phyloP scores from a whole-genome alignment of 495 filamentous ascomycete species.

The Aspergillus coremiiformis region DNA sequence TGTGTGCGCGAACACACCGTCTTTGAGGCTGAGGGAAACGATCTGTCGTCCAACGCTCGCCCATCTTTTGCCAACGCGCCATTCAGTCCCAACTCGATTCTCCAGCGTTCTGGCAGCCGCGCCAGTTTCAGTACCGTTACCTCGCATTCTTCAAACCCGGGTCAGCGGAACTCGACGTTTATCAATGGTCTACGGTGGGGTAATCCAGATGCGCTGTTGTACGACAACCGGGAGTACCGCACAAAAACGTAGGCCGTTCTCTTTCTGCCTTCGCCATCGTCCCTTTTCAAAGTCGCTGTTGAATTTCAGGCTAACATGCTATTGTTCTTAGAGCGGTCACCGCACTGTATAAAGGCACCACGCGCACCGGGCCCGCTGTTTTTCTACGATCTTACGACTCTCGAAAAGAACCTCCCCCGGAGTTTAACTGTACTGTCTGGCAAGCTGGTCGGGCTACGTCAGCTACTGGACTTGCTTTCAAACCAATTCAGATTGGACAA shows the following conservation, averaged over 20 bases:
- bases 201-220: conserved; percentile 57
- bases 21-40: conserved; percentile 74
- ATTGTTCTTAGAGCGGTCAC: conserved; percentile 67
- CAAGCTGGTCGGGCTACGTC: conserved; percentile 92
- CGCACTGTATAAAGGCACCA: conserved; percentile 79
- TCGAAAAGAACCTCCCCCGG: conserved; percentile 77
- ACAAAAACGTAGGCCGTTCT: conserved; percentile 84
- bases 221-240: conserved; percentile 74
- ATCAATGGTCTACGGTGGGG: conserved; percentile 45
- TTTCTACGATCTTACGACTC: conserved; percentile 92
- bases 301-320: neutral
- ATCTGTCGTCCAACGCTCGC: conserved; percentile 28
- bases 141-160: conserved; percentile 24
- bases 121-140: conserved; percentile 35
- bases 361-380: conserved; percentile 54
- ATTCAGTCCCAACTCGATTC: conserved; percentile 31
- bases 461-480: conserved; percentile 88
- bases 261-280: neutral
- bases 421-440: conserved; percentile 91
- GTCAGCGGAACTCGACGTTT: conserved; percentile 31
- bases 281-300: neutral
- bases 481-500: conserved; percentile 89
- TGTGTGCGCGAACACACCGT: conserved; percentile 83
- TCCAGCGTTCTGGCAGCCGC: conserved; percentile 40
- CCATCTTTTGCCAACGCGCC: conserved; percentile 33